Evolutionary conservation across 2,329 filamentous ascomycete genomes (phyloP).

Genomic region (Fusarium coicis): DNA sequence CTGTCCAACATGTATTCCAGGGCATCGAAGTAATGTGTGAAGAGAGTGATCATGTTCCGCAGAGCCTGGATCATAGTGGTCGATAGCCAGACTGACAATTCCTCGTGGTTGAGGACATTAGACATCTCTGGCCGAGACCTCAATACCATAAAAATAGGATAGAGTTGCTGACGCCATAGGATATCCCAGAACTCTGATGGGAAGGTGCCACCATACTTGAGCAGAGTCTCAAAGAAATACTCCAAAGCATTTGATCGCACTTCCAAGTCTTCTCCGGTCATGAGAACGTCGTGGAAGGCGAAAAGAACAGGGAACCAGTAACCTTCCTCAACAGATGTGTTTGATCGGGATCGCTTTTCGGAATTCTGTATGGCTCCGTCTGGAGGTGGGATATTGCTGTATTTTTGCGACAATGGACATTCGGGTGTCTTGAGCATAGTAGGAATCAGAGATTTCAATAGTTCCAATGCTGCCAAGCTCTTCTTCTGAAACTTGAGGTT

Average conservation of each 20-base stretch:
- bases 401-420: conserved; percentile 83
- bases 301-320: conserved; percentile 99
- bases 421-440: conserved; percentile 97
- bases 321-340: conserved; percentile 93
- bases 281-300: conserved; percentile 97
- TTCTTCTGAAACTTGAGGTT: conserved; percentile 99
- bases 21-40: conserved; percentile 97
- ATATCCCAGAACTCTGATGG: conserved; percentile 98
- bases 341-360: conserved; percentile 68
- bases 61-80: conserved; percentile 99
- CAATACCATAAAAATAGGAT: conserved; percentile 98
- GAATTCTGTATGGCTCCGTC: conserved; percentile 58
- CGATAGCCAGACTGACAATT: conserved; percentile 97
- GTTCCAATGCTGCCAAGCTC: conserved; percentile 93
- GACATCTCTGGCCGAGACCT: conserved; percentile 97
- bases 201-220: conserved; percentile 90
- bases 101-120: conserved; percentile 94
- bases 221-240: conserved; percentile 95
- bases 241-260: conserved; percentile 91
- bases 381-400: conserved; percentile 52
- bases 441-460: conserved; percentile 90
- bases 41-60: conserved; percentile 97
- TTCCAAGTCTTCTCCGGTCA: conserved; percentile 98
- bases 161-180: conserved; percentile 94
- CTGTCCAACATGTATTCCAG: conserved; percentile 98